Percentiles rank a stretch among this genome's conserved stretches.
Evolutionary conservation across 2,329 filamentous ascomycete genomes (phyloP).

Genomic region (Chaetothyriales sp.): DNA sequence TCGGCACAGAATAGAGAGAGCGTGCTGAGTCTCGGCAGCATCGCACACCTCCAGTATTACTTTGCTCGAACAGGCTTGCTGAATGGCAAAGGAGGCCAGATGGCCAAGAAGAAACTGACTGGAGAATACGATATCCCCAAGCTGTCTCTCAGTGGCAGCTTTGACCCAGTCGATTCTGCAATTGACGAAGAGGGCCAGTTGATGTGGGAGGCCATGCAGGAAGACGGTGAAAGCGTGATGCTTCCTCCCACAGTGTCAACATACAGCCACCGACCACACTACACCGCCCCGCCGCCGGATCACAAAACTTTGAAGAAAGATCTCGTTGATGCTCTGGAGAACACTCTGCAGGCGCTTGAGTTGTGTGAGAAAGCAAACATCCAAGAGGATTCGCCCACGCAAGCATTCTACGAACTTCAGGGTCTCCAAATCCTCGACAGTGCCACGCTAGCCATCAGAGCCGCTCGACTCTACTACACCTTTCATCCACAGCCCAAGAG

Average conservation of each 20-base stretch:
- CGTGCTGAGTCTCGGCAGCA: conserved; percentile 90
- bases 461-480: conserved; percentile 93
- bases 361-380: conserved; percentile 20
- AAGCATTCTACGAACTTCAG: conserved; percentile 73
- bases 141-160: conserved; percentile 26
- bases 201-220: conserved; percentile 36
- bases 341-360: conserved; percentile 54
- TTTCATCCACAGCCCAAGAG: conserved; percentile 76
- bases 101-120: conserved; percentile 55
- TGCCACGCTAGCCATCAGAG: conserved; percentile 85
- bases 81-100: conserved; percentile 80
- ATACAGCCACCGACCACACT: conserved; percentile 73
- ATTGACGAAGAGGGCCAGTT: conserved; percentile 36
- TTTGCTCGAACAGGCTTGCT: conserved; percentile 88
- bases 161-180: conserved; percentile 34
- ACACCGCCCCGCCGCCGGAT: conserved; percentile 71
- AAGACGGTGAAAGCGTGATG: conserved; percentile 60
- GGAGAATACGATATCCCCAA: conserved; percentile 27
- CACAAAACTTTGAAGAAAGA: conserved; percentile 62
- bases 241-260: conserved; percentile 95
- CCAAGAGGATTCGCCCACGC: conserved; percentile 33
- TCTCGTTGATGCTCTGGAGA: conserved; percentile 52
- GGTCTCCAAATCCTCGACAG: conserved; percentile 87
- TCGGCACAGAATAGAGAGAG: conserved; percentile 85
- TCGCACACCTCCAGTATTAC: conserved; percentile 95